phyloP scores from a whole-genome alignment of 805 yeast species.

The Saccharomycopsis amapae region DNA sequence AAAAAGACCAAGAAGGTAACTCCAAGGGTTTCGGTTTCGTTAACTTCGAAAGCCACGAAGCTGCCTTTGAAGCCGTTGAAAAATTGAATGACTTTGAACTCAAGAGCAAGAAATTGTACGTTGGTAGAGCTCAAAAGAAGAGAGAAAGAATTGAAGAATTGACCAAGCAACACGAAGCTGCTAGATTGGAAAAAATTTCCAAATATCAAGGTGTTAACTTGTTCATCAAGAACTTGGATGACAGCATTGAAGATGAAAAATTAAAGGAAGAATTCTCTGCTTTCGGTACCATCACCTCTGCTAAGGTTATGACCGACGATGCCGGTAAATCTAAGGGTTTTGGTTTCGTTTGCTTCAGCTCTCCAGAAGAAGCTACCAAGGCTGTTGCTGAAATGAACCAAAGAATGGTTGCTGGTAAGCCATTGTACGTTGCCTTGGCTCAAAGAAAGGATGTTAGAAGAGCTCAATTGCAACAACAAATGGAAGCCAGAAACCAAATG shows the following conservation, averaged over 20 bases:
- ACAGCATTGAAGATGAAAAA: conserved; percentile 82
- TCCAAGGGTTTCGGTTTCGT: conserved; percentile 95
- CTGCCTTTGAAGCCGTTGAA: conserved; percentile 87
- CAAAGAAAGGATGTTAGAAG: conserved; percentile 98
- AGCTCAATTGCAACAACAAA: conserved; percentile 94
- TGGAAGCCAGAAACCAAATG: conserved; percentile 96
- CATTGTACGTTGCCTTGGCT: conserved; percentile 96
- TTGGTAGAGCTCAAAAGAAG: conserved; percentile 99
- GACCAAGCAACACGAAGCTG: conserved; percentile 88
- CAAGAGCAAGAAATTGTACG: conserved; percentile 81
- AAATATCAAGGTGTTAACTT: conserved; percentile 97
- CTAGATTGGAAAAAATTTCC: conserved; percentile 82
- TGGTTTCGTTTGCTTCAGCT: conserved; percentile 95
- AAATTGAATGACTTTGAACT: conserved; percentile 82
- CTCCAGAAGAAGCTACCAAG: conserved; percentile 98
- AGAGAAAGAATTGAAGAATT: conserved; percentile 94
- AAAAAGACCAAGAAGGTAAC: conserved; percentile 78
- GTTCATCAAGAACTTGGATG: conserved; percentile 95
- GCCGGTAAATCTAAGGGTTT: conserved; percentile 94
- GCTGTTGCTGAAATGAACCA: conserved; percentile 98
- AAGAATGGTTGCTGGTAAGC: conserved; percentile 90
- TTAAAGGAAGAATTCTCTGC: conserved; percentile 88
- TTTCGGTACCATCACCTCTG: conserved; percentile 92
- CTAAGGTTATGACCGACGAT: conserved; percentile 93
- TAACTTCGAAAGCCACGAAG: conserved; percentile 80